Evolutionary conservation across 1,284 basidiomycete species (phyloP).

Genomic region (Mycena sp.): DNA sequence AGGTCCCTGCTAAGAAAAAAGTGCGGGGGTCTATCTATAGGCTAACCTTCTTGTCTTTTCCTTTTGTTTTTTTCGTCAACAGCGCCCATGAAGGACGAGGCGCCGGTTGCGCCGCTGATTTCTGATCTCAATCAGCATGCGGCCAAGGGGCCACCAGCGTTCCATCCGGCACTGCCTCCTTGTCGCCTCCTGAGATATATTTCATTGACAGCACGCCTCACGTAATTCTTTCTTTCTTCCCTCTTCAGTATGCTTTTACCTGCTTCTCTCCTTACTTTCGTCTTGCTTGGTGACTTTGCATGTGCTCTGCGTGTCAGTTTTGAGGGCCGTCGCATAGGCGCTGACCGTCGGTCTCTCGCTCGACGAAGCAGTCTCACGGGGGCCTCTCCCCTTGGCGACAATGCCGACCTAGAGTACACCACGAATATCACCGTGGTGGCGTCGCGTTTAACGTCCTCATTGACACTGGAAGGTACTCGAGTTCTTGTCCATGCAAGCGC

Average conservation of each 20-base stretch:
- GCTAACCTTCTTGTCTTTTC: too few relatives aligned
- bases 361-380: slow-evolving; percentile 21
- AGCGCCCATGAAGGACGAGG: too few relatives aligned
- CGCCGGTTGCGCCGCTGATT: too few relatives aligned
- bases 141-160: too few relatives aligned
- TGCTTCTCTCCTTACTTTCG: slow-evolving; percentile 23
- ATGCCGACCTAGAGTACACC: slow-evolving; percentile 33
- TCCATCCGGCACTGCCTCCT: neutral
- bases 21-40: too few relatives aligned
- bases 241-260: slow-evolving; percentile 24
- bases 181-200: slow-evolving; percentile 18
- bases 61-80: too few relatives aligned
- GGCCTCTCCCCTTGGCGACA: slow-evolving; percentile 30
- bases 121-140: too few relatives aligned
- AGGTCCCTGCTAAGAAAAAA: too few relatives aligned
- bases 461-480: slow-evolving; percentile 71
- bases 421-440: slow-evolving; percentile 28
- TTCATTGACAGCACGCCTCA: slow-evolving; percentile 10
- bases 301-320: slow-evolving; percentile 25
- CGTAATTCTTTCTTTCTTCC: slow-evolving; percentile 14
- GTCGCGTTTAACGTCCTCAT: slow-evolving; percentile 50
- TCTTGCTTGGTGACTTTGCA: slow-evolving; percentile 25
- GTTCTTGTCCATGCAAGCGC: neutral
- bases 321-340: slow-evolving; percentile 21
- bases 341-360: slow-evolving; percentile 1